phyloP scores from a whole-genome alignment of 2,329 filamentous ascomycete species.

The Cordyceps farinosa region DNA sequence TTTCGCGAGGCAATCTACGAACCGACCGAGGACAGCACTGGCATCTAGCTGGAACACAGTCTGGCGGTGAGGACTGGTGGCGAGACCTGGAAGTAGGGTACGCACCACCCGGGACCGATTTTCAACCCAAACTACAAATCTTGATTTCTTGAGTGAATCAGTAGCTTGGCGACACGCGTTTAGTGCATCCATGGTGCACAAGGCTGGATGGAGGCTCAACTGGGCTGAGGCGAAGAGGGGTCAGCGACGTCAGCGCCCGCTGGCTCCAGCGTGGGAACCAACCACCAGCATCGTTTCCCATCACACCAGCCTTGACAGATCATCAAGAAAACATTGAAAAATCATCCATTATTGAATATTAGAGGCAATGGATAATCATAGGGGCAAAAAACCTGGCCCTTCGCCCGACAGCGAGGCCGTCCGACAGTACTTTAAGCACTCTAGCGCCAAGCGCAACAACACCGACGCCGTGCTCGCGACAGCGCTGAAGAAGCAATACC shows the following conservation, averaged over 20 bases:
- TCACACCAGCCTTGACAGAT: background rate
- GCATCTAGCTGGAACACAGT: background rate
- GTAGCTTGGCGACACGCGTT: background rate
- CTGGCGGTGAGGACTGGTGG: too few species aligned
- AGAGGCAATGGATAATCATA: background rate
- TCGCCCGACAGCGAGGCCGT: conserved; percentile 1
- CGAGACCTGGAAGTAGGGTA: too few species aligned
- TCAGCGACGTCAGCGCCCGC: conserved; percentile 5
- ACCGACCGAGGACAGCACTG: background rate
- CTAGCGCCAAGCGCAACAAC: conserved; percentile 37
- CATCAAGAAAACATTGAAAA: background rate
- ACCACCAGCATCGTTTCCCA: background rate
- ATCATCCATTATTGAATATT: background rate
- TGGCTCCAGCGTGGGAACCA: background rate
- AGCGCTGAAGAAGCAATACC: conserved; percentile 35
- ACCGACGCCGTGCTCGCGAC: conserved; percentile 41
- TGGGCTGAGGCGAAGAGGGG: conserved; percentile 11
- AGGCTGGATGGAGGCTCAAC: background rate
- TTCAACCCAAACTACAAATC: too few species aligned
- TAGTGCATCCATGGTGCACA: background rate
- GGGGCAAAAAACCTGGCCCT: background rate
- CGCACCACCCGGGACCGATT: background rate
- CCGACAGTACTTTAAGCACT: conserved; percentile 35
- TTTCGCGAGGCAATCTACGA: background rate
- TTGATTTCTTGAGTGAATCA: background rate